A percentile compares a stretch with the other conserved stretches of the same genome.
phyloP scores from a whole-genome alignment of 2,329 filamentous ascomycete species.

The Blastomyces silverae region DNA sequence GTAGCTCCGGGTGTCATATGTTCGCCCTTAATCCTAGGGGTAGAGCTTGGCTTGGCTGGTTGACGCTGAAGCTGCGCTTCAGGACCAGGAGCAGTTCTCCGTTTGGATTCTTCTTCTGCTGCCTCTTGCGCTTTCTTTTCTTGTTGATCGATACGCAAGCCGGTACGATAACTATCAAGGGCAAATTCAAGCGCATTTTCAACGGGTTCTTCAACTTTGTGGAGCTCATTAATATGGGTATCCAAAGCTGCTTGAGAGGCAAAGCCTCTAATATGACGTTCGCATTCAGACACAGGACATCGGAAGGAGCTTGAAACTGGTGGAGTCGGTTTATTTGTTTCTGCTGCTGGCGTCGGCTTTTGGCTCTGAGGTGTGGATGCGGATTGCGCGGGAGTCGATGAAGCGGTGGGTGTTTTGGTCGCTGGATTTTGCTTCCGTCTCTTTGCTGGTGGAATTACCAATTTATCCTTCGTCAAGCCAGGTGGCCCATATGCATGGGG shows the following conservation, averaged over 20 bases:
- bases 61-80: conserved; percentile 16
- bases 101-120: conserved; percentile 19
- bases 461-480: conserved; percentile 50
- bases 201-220: conserved; percentile 46
- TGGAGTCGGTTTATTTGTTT: conserved; percentile 37
- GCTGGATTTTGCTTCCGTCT: conserved; percentile 48
- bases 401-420: conserved; percentile 22
- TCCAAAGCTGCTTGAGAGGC: conserved; percentile 49
- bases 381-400: conserved; percentile 23
- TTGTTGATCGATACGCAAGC: conserved; percentile 45
- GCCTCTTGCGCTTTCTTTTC: conserved; percentile 31
- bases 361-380: conserved; percentile 28
- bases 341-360: conserved; percentile 36
- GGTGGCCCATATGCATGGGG: conserved; percentile 50
- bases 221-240: conserved; percentile 48
- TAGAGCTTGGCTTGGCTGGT: conserved; percentile 22
- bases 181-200: conserved; percentile 53
- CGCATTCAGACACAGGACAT: conserved; percentile 49
- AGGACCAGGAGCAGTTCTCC: conserved; percentile 17
- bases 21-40: conserved; percentile 25
- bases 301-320: conserved; percentile 45
- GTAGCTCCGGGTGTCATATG: conserved; percentile 29
- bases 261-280: conserved; percentile 50
- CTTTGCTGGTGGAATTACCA: conserved; percentile 54
- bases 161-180: conserved; percentile 47